phyloP scores from a whole-genome alignment of 345 rosid genomes.

The Dipteronia dyeriana region DNA sequence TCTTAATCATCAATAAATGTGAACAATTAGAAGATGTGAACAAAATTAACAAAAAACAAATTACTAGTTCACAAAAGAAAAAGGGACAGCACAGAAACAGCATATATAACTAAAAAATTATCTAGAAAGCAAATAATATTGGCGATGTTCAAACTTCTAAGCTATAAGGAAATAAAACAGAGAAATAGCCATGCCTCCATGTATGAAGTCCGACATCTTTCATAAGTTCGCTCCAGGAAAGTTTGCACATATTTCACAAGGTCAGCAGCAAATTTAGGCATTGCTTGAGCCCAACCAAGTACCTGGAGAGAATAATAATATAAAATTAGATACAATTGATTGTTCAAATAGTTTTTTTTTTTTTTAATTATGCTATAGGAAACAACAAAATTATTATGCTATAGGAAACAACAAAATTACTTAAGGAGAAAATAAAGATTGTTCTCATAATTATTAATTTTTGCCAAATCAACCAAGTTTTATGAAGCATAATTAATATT shows the following conservation, averaged over 20 bases:
- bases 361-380: background rate
- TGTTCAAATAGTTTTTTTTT: background rate
- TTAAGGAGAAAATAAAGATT: background rate
- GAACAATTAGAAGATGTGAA: background rate
- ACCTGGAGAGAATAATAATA: slow-evolving; percentile 50
- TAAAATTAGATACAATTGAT: background rate
- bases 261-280: slow-evolving; percentile 97
- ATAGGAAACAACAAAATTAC: background rate
- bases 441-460: background rate
- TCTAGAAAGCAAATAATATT: background rate
- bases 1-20: background rate
- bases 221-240: slow-evolving; percentile 95
- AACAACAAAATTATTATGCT: background rate
- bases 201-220: slow-evolving; percentile 96
- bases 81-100: background rate
- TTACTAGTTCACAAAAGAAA: background rate
- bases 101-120: background rate
- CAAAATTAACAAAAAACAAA: background rate
- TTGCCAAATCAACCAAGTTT: background rate
- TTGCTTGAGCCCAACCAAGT: slow-evolving; percentile 99
- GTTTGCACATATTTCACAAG: slow-evolving; percentile 93
- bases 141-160: background rate
- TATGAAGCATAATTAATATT: background rate
- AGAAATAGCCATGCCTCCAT: slow-evolving; percentile 66
- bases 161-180: slow-evolving; percentile 15